phyloP scores from a whole-genome alignment of 2,329 filamentous ascomycete genomes.

The Scedosporium boydii region DNA sequence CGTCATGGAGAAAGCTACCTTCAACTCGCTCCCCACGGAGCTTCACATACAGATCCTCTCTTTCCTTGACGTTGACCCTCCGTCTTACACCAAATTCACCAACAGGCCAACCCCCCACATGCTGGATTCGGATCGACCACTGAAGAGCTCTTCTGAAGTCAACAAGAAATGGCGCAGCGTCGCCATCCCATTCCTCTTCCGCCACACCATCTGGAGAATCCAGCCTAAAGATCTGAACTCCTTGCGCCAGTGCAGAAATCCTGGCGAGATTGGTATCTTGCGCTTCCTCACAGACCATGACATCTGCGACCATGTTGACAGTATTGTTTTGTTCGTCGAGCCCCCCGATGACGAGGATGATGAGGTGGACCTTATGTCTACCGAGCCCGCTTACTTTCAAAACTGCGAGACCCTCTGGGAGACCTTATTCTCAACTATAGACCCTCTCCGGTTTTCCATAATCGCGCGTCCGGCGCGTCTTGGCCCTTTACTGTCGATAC shows the following conservation, averaged over 20 bases:
- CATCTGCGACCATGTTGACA: slow-evolving; percentile 29
- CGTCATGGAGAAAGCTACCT: not conserved
- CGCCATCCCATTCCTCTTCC: slow-evolving; percentile 47
- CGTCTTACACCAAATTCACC: slow-evolving; percentile 21
- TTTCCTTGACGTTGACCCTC: slow-evolving; percentile 32
- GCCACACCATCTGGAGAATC: slow-evolving; percentile 35
- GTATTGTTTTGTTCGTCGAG: slow-evolving; percentile 29
- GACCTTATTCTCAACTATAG: slow-evolving; percentile 40
- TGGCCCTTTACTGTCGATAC: slow-evolving; percentile 48
- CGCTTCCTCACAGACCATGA: slow-evolving; percentile 25
- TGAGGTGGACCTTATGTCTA: not conserved
- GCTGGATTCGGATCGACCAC: slow-evolving; percentile 25
- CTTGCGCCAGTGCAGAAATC: slow-evolving; percentile 12
- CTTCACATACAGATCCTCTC: slow-evolving; percentile 47
- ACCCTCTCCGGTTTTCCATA: slow-evolving; percentile 44
- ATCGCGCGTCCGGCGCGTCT: slow-evolving; percentile 54
- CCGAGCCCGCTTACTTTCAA: slow-evolving; percentile 5
- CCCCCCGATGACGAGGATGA: slow-evolving; percentile 10
- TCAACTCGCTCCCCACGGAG: slow-evolving; percentile 47
- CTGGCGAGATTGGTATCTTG: slow-evolving; percentile 25
- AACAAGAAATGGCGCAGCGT: slow-evolving; percentile 43
- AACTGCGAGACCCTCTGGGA: slow-evolving; percentile 9
- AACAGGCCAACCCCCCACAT: not conserved
- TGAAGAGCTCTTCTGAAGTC: slow-evolving; percentile 48
- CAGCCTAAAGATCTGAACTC: slow-evolving; percentile 19